Evolutionary conservation across 2,329 filamentous ascomycete species (phyloP), one percentile per base, ranked within the genome.

Genomic region (Cercospora sojina): DNA sequence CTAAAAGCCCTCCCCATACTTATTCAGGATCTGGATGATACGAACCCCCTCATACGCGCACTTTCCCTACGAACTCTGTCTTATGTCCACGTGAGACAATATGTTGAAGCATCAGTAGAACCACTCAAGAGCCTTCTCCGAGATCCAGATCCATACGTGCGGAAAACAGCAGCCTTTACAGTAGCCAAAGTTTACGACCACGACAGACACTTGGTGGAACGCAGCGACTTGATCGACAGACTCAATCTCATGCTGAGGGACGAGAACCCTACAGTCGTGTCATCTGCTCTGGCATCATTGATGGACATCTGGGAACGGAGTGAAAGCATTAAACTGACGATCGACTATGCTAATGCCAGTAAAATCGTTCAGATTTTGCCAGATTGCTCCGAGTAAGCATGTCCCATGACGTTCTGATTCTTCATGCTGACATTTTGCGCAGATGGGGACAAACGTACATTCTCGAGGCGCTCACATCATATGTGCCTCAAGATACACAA

Each of bases 361-460:
- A 99, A 99, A 81, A 95, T 99, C 84, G 93, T 98, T 38, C 93
- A 95, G 51, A 98, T 99, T 68, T 80, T 99, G 25, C 90, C 95
- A 1, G 95, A 99, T 78, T 98, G 95, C 81, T 98, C 95, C 18
- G 95, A 99, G 91, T 96, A 86, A 76, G 91, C 83, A 51, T 20
- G 7, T 13, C 16, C 13, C 4, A 10, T 7, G 25, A 2, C 25
- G 12, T n/a, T 61, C 32, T 62, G 35, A 27, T 70, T 74, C 69
- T 72, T 13, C 59, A 47, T 51, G 41, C 55, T 70, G 67, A 77
- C 61, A n/a, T 20, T 3, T 27, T 5, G 47, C 3, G 13, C 71
- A 96, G 92, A 85, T 99, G 95, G 95, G 94, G 95, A 49, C 95
- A 99, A 82, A 97, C 94, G 23, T 99, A 99, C 78, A 98, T 99